Evolutionary conservation across 768 basidiomycete genomes (phyloP).

Genomic region (Kwoniella sp.): DNA sequence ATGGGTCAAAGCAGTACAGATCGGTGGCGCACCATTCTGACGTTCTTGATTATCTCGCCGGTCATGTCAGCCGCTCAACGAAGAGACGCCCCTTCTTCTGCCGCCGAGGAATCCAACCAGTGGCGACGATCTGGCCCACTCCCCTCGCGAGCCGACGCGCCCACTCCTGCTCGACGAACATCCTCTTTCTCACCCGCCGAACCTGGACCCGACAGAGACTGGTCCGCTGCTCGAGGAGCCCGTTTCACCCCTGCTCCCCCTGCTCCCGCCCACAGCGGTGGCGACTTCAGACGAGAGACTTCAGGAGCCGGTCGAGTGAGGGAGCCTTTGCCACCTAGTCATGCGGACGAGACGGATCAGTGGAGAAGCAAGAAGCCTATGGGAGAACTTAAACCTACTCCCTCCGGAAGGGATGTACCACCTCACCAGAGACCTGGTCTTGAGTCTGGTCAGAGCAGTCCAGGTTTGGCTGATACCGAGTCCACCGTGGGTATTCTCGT

Average conservation of each 20-base stretch:
- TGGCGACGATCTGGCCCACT: slow-evolving; percentile 90
- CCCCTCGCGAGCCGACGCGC: slow-evolving; percentile 56
- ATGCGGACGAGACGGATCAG: slow-evolving; percentile 47
- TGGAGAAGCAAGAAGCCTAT: slow-evolving; percentile 51
- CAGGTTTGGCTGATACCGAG: slow-evolving; percentile 68
- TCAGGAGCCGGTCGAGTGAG: slow-evolving; percentile 41
- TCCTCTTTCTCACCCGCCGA: slow-evolving; percentile 31
- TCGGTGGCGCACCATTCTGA: no score
- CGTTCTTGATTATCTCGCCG: no score
- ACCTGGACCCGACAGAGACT: slow-evolving; percentile 52
- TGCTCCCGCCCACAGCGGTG: slow-evolving; percentile 7
- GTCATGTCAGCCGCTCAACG: slow-evolving; percentile 26
- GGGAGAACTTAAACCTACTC: slow-evolving; percentile 45
- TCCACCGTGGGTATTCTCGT: slow-evolving; percentile 59
- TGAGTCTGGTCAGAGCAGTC: slow-evolving; percentile 32
- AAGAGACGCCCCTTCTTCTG: slow-evolving; percentile 62
- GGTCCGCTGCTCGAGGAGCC: slow-evolving; percentile 56
- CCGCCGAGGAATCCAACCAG: slow-evolving; percentile 75
- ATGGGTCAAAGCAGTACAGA: no score
- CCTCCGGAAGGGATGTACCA: slow-evolving; percentile 31
- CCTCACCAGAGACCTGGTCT: slow-evolving; percentile 58
- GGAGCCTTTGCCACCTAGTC: slow-evolving; percentile 27
- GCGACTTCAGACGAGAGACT: slow-evolving; percentile 35
- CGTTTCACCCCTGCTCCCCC: slow-evolving; percentile 53
- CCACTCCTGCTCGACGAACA: slow-evolving; percentile 49